These are phyloP conservation scores for Solanum infundibuliforme DNA, from an alignment of 257 asterid genomes.

Conservation along the genomic window DNA sequence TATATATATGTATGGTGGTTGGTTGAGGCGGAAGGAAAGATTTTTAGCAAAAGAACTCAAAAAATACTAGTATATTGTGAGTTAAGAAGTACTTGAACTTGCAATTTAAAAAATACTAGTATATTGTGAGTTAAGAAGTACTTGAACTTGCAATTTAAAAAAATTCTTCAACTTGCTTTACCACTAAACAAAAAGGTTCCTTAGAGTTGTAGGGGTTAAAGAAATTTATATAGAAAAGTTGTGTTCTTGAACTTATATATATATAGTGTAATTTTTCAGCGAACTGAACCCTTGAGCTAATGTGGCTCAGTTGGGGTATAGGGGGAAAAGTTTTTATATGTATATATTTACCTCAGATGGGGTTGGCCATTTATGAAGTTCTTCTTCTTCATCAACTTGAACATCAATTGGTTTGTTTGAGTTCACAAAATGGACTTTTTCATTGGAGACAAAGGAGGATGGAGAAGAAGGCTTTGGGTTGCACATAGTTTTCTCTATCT, in stretches of 20 bases:
- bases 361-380: slow-evolving; percentile 72
- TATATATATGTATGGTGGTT: neutral
- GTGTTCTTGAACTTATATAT: neutral
- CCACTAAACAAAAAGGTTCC: neutral
- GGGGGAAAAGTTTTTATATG: neutral
- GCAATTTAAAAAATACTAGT: neutral
- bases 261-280: neutral
- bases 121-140: no score
- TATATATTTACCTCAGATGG: slow-evolving; percentile 42
- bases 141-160: neutral
- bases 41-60: neutral
- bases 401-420: slow-evolving; percentile 34
- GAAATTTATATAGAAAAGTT: neutral
- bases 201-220: neutral
- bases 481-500: slow-evolving; percentile 37
- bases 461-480: slow-evolving; percentile 68
- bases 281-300: neutral
- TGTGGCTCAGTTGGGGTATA: neutral
- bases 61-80: neutral
- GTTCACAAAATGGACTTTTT: slow-evolving; percentile 37
- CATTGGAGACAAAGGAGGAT: slow-evolving; percentile 38
- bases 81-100: neutral
- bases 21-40: neutral
- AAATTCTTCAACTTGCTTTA: neutral
- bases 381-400: slow-evolving; percentile 9